Base-by-base conservation (phyloP, 352 stramenopile genomes). In the Plasmopara viticola region DNA sequence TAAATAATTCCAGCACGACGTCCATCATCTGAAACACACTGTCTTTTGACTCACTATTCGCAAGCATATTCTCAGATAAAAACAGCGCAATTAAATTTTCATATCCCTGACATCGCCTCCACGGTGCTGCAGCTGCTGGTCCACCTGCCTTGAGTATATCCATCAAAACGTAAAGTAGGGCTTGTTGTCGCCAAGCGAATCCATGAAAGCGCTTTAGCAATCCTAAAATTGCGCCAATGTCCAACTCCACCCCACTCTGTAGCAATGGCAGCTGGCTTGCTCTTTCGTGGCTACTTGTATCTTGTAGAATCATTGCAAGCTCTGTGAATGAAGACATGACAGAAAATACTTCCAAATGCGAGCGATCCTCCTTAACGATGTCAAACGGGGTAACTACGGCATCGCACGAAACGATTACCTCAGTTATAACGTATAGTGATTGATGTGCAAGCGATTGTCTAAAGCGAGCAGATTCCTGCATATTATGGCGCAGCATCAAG, bases 41-140 rank as follows among this genome's bases (percentile, higher is more conserved):
- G n/a, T 57, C 56, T 30, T 42, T 35, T 5, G 58, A 53, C 6
- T 73, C 63, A 37, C 54, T 53, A 4, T 64, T 29, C 7, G 25
- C 48, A 37, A 64, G 17, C 12, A 69, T 33, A 9, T 78, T 61
- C 25, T 87, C 48, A 2, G 80, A 82, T 5, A 77, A 88, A 15
- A 90, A 31, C 7, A 87, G 37, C 9, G 80, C 68, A 25, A 87
- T 51, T 9, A 90, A 40, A 4, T 76, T 80, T 50, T 86, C 75
- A 33, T 84, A 66, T 7, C 74, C 80, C 45, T 87, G 75, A 9
- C 72, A 85, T 0, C 35, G 60, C 33, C 58, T 67, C 75, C 76
- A 87, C 6, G 74, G 57, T 10, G 53, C 34, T 53, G 66, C 78
- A 42, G 81, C 60, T 31, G 74, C 62, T 9, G 42, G 37, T 4